Base-by-base conservation (phyloP, 2,329 filamentous ascomycete genomes). In the Scolecobasidium constrictum region DNA sequence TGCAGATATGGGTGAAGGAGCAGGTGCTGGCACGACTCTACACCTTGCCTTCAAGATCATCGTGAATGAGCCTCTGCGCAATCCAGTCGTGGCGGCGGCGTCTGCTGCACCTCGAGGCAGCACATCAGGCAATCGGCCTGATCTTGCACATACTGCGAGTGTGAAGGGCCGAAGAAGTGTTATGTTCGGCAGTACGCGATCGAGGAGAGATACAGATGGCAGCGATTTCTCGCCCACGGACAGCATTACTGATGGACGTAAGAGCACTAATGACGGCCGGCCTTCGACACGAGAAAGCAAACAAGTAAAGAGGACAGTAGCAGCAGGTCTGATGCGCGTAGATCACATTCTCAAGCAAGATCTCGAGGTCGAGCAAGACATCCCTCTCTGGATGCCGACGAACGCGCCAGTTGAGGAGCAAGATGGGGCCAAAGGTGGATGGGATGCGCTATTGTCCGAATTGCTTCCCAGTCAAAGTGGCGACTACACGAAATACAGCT, bases 1-100 rank as follows among this genome's bases (percentile, higher is more conserved):
- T 1, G 74, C 79, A 38, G 88, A 95, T 53, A 68, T 81, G 44
- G 75, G 75, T n/a, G 72, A 78, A 51, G 71, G 68, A 9, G 65
- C 71, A n/a, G 65, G 81, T 3, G 72, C 76, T 6, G 82, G 83
- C 38, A 76, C 77, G 3, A 82, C 86, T 40, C 64, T 96, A 16
- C 95, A 84, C 57, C 71, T 98, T 2, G 79, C 95, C 3, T 82
- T 92, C 49, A 86, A 84, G 53, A 75, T 95, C 5, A 72, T 86
- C 38, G 73, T 78, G 3, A 69, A 71, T 38, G 75, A 77, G 54
- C 62, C 64, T 51, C 60, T 49, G 46, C 61, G 50, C 16, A 42
- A 42, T 33, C 16, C 38, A 3, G 34, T 45, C 1, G 40, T 48
- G 9, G 43, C 57, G 52, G 45, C 64, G 56, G 52, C 61, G 53